A percentile compares a stretch with the other conserved stretches of the same genome.
phyloP scores from a whole-genome alignment of 768 basidiomycete genomes.

The Termitomyces sp. region DNA sequence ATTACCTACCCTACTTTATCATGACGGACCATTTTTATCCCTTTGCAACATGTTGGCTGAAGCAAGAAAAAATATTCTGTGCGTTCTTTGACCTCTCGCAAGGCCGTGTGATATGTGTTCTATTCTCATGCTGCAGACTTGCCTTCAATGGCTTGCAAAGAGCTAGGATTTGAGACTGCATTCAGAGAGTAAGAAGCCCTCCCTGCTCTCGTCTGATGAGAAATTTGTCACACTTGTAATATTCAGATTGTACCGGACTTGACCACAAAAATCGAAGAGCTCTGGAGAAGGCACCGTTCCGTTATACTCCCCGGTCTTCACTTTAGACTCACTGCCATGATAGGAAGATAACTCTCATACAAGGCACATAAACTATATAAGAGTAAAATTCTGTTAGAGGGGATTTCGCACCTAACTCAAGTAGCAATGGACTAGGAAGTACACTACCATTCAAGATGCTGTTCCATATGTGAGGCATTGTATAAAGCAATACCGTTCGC shows the following conservation, averaged over 20 bases:
- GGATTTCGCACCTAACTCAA: background rate
- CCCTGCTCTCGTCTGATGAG: background rate
- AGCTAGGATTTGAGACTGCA: background rate
- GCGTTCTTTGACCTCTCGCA: background rate
- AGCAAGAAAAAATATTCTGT: background rate
- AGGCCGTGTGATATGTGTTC: background rate
- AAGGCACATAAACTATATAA: background rate
- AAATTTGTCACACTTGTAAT: background rate
- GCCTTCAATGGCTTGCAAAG: background rate
- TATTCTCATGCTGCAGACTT: no score
- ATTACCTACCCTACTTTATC: background rate
- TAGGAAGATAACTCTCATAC: background rate
- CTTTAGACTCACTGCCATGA: background rate
- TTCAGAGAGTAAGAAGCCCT: background rate
- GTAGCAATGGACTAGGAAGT: background rate
- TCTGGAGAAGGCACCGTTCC: background rate
- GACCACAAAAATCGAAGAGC: background rate
- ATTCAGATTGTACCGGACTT: background rate
- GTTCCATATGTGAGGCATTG: slow-evolving; percentile 10
- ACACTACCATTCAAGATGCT: slow-evolving; percentile 1
- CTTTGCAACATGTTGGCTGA: background rate
- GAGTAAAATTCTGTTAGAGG: background rate
- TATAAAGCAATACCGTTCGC: slow-evolving; percentile 22
- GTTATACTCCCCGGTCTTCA: background rate
- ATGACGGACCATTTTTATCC: background rate